Conservation (phyloP, 2,329 filamentous ascomycete species). For the Aureobasidium uvarum region DNA sequence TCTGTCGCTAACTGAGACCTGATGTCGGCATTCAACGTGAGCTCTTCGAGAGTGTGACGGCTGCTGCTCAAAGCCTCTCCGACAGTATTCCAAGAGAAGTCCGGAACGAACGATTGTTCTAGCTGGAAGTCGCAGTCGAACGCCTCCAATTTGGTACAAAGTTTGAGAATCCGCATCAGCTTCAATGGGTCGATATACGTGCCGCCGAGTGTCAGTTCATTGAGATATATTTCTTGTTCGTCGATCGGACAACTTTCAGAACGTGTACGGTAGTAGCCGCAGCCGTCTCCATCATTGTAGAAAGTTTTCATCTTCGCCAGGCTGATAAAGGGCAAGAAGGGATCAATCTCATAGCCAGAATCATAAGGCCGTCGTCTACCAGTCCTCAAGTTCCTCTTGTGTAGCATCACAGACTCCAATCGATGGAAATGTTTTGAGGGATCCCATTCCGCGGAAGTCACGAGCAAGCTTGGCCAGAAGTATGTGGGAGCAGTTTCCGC, state of each 20-base stretch:
- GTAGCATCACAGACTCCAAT: slow-evolving; percentile 1
- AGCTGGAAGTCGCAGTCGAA: not conserved
- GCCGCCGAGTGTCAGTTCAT: not conserved
- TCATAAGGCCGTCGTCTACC: too few species aligned
- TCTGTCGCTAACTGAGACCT: not conserved
- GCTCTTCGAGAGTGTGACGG: not conserved
- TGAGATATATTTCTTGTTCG: not conserved
- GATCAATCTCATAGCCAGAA: slow-evolving; percentile 4
- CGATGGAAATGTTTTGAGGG: slow-evolving; percentile 1
- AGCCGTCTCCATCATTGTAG: not conserved
- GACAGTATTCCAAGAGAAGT: not conserved
- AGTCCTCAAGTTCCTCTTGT: not conserved
- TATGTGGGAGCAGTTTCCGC: not conserved
- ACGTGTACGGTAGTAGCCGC: not conserved
- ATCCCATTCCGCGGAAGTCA: not conserved
- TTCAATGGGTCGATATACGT: not conserved
- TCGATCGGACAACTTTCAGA: not conserved
- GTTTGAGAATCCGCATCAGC: not conserved
- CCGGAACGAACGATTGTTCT: not conserved
- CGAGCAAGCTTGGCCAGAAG: slow-evolving; percentile 5
- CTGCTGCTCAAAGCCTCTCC: not conserved
- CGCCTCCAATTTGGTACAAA: slow-evolving; percentile 1
- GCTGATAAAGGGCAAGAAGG: not conserved
- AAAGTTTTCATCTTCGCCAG: not conserved
- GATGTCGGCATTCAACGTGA: not conserved